Percentiles rank a stretch among this genome's conserved stretches.
These are phyloP conservation scores for Pythium insidiosum DNA, from an alignment of 352 stramenopile genomes.

Conservation along the genomic window DNA sequence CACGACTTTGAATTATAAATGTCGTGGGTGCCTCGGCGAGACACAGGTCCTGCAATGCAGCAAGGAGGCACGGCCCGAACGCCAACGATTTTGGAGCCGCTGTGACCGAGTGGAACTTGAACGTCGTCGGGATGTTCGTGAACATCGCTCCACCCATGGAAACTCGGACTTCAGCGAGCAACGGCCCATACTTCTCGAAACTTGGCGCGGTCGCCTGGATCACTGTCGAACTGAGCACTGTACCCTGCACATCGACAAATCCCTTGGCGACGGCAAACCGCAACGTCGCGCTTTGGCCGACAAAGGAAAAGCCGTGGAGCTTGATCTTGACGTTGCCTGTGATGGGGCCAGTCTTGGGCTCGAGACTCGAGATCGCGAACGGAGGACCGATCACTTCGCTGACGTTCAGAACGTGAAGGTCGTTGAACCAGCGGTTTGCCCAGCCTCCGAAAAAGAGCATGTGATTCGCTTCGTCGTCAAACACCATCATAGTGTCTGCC, in stretches of 20 bases:
- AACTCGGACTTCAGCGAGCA: constrained; percentile 85
- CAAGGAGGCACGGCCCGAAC: constrained; percentile 89
- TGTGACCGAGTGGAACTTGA: constrained; percentile 94
- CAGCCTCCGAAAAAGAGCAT: constrained; percentile 95
- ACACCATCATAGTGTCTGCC: constrained; percentile 91
- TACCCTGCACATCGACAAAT: constrained; percentile 86
- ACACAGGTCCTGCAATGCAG: constrained; percentile 48
- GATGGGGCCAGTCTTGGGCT: constrained; percentile 89
- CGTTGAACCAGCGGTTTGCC: constrained; percentile 94
- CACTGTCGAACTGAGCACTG: constrained; percentile 77
- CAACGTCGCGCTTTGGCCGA: constrained; percentile 71
- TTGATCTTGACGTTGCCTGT: constrained; percentile 89
- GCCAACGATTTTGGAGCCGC: constrained; percentile 86
- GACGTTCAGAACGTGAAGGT: constrained; percentile 91
- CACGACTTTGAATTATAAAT: constrained; percentile 90
- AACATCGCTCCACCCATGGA: constrained; percentile 88
- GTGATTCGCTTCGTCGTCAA: constrained; percentile 85
- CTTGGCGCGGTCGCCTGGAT: constrained; percentile 89
- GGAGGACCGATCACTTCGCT: constrained; percentile 93
- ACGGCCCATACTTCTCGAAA: constrained; percentile 91
- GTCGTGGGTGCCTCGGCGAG: constrained; percentile 66
- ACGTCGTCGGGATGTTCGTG: constrained; percentile 85
- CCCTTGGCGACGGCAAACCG: constrained; percentile 92
- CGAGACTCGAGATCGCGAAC: constrained; percentile 91
- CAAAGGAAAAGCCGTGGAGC: constrained; percentile 91